Base-by-base conservation (phyloP, 768 basidiomycete genomes). In the Calocybe gangraenosa region DNA sequence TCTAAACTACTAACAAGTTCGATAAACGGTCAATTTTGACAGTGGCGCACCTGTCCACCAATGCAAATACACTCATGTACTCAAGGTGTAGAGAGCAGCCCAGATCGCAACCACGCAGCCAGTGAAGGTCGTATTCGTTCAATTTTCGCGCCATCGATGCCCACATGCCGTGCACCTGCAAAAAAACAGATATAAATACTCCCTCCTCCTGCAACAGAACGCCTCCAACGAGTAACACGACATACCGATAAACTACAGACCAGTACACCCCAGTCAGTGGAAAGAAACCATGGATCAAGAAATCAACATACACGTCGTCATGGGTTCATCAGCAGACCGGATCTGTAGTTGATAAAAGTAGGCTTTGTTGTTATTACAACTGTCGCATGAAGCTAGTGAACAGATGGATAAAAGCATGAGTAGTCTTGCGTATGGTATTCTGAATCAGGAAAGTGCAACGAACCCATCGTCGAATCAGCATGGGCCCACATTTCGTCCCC, bases 311-410 rank as follows among this genome's bases (percentile, higher is more conserved):
- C 77, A 78, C 4, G 73, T 78, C 5, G 87, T 92, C 90, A 92
- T 92, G 13, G 88, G 89, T 58, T 93, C 91, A 59, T 92, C 91
- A 0, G 90, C 92, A 54, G 90, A 94, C 36, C 95, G 71, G 50
- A 97, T 99, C 62, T 99, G 96, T 11, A 98, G 71, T 69, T 97
- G 93, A 60, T 93, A 90, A 67, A 89, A 99, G 65, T 93, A 97
- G 3, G 95, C 94, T 38, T 82, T 70, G 37, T 78, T 74, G 59
- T 84, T 72, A 58, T 94, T 93, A 62, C 95, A 99, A 55, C 92
- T 92, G 39, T 72, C 73, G 58, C 81, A 82, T 7, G 65, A 71
- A 13, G 79, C 80, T 82, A 42, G 17, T 13, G 45, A 39, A 4
- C 21, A 20, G 28, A 37, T 15, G 20, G n/a, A n/a, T n/a, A n/a